These are phyloP conservation scores for Exophiala xenobiotica DNA, from an alignment of 2,329 filamentous ascomycete species.

Conservation along the genomic window DNA sequence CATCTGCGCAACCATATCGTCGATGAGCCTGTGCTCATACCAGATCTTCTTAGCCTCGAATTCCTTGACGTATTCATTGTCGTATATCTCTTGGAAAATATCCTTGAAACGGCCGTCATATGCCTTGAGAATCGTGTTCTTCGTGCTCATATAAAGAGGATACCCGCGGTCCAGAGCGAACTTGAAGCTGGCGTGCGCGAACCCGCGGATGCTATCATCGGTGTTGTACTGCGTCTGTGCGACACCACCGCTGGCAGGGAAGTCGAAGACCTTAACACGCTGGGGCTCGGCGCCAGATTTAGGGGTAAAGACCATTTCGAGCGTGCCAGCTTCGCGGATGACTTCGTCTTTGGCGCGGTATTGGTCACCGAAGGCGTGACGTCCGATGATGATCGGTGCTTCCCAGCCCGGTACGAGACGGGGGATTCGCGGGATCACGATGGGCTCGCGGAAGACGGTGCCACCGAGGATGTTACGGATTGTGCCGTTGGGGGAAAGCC, in stretches of 20 bases:
- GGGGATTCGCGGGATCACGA: slow-evolving; percentile 90
- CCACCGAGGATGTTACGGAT: slow-evolving; percentile 74
- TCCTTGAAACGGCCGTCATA: slow-evolving; percentile 99
- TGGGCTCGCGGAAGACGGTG: slow-evolving; percentile 98
- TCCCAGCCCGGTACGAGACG: slow-evolving; percentile 96
- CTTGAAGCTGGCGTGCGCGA: slow-evolving; percentile 96
- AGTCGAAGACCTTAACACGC: slow-evolving; percentile 86
- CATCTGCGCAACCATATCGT: slow-evolving; percentile 99
- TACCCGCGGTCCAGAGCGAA: slow-evolving; percentile 81
- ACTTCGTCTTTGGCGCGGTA: slow-evolving; percentile 95
- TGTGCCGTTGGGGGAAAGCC: slow-evolving; percentile 95
- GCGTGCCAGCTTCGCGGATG: slow-evolving; percentile 76
- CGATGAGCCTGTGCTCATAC: slow-evolving; percentile 99
- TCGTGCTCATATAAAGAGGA: slow-evolving; percentile 99
- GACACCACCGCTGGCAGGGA: slow-evolving; percentile 80
- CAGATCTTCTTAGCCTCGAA: slow-evolving; percentile 93
- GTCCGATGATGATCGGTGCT: slow-evolving; percentile 98
- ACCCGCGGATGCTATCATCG: slow-evolving; percentile 88
- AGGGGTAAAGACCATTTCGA: slow-evolving; percentile 94
- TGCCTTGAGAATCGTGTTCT: slow-evolving; percentile 99
- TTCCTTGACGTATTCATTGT: slow-evolving; percentile 77
- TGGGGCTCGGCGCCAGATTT: slow-evolving; percentile 68
- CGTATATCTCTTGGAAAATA: slow-evolving; percentile 97
- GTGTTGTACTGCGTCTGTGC: slow-evolving; percentile 99
- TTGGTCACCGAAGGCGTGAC: slow-evolving; percentile 97